Conservation (phyloP, 306 rosid species). For the Castanea sativa region DNA sequence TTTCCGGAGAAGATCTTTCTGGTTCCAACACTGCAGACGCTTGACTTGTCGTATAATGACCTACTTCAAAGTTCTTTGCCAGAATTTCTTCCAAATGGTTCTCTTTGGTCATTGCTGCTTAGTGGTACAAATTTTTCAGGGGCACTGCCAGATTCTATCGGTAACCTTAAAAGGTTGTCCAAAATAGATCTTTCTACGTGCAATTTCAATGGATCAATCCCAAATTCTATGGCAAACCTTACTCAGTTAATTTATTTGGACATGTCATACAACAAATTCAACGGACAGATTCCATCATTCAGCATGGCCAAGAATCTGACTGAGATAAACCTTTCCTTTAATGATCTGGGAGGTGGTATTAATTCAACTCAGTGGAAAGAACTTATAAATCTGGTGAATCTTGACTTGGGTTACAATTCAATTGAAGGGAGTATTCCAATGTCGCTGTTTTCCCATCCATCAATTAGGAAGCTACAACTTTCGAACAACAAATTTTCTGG, state of each 20-base stretch:
- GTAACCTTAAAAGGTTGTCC: constrained; percentile 16
- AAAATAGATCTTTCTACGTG: constrained; percentile 1
- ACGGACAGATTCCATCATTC: constrained; percentile 34
- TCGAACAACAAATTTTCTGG: constrained; percentile 20
- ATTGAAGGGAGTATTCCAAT: constrained; percentile 24
- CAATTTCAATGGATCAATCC: constrained; percentile 26
- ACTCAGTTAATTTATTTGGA: constrained; percentile 16
- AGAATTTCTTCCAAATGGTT: neutral
- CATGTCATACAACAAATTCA: neutral
- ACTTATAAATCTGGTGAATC: constrained; percentile 6
- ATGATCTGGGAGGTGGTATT: constrained; percentile 14
- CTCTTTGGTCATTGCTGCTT: constrained; percentile 8
- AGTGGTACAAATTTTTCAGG: constrained; percentile 1
- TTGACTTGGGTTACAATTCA: constrained; percentile 22
- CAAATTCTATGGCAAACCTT: constrained; percentile 5
- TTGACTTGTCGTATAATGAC: neutral
- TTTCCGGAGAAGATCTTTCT: constrained; percentile 27
- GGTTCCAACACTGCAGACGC: neutral
- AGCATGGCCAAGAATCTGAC: constrained; percentile 16
- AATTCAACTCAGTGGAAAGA: constrained; percentile 18
- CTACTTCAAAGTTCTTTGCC: neutral
- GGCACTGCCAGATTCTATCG: constrained; percentile 15
- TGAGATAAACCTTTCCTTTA: constrained; percentile 1
- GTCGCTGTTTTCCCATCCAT: constrained; percentile 20
- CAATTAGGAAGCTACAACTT: constrained; percentile 14